A percentile compares a stretch with the other conserved stretches of the same genome.
Conservation (phyloP, 2,329 filamentous ascomycete species). For the Curvularia hawaiiensis region DNA sequence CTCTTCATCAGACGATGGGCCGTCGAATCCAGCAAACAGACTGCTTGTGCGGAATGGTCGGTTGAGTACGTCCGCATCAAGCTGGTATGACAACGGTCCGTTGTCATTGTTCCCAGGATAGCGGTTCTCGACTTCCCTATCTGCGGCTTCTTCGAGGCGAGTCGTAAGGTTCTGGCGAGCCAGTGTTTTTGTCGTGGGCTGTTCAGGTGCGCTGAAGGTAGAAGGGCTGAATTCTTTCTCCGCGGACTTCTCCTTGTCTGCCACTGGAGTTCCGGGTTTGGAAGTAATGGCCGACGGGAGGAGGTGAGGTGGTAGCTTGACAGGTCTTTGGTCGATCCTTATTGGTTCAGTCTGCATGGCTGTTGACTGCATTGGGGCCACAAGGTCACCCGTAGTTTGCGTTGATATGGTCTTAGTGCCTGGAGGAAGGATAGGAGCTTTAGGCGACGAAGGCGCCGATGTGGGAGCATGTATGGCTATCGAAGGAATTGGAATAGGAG, state of each 20-base stretch:
- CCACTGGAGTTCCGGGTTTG: conserved; percentile 51
- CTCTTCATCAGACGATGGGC: conserved; percentile 60
- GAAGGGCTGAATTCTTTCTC: conserved; percentile 27
- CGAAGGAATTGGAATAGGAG: conserved; percentile 68
- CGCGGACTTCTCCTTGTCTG: conserved; percentile 10
- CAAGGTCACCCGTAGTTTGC: conserved; percentile 68
- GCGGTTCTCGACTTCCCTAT: conserved; percentile 59
- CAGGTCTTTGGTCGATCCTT: conserved; percentile 76
- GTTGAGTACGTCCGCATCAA: conserved; percentile 63
- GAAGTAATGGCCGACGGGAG: conserved; percentile 77
- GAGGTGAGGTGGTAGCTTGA: conserved; percentile 76
- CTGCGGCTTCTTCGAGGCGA: conserved; percentile 37
- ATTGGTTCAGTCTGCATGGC: conserved; percentile 91
- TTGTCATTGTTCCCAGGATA: conserved; percentile 84
- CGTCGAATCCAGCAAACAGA: conserved; percentile 85
- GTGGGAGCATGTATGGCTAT: conserved; percentile 91
- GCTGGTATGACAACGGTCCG: conserved; percentile 67
- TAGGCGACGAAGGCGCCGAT: conserved; percentile 78
- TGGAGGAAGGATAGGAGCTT: conserved; percentile 77
- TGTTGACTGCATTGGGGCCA: conserved; percentile 56
- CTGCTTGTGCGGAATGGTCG: conserved; percentile 79
- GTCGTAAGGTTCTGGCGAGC: conserved; percentile 39
- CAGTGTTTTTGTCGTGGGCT: conserved; percentile 20
- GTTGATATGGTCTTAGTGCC: conserved; percentile 80
- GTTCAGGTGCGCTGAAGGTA: conserved; percentile 16